Evolutionary conservation across 164 flowering plant species (phyloP).

Genomic region (Aristolochia californica): DNA sequence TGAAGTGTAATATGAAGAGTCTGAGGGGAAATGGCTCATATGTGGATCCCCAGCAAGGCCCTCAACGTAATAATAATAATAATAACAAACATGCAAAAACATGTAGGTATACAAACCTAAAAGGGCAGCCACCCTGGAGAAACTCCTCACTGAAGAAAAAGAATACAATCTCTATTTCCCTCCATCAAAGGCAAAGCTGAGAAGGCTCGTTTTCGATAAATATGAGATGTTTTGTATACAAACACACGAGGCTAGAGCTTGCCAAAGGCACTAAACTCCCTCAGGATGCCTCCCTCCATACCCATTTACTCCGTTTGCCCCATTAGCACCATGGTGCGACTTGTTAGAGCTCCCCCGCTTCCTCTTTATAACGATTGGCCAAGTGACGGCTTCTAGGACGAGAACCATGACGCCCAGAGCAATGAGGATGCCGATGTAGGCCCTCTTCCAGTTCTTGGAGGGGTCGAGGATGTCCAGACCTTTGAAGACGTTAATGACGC

Average conservation of each 20-base stretch:
- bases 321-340: conserved; percentile 18
- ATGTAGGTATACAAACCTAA: too few relatives aligned
- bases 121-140: too few relatives aligned
- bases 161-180: too few relatives aligned
- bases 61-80: too few relatives aligned
- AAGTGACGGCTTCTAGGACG: conserved; percentile 34
- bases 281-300: conserved; percentile 4
- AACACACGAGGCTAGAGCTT: too few relatives aligned
- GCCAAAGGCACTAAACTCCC: conserved; percentile 5
- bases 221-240: too few relatives aligned
- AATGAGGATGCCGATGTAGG: conserved; percentile 31
- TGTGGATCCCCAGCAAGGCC: too few relatives aligned
- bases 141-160: too few relatives aligned
- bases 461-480: conserved; percentile 50
- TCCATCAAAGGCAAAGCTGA: neutral
- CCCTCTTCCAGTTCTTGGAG: conserved; percentile 44
- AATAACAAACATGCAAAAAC: too few relatives aligned
- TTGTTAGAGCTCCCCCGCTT: conserved; percentile 20
- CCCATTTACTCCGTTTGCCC: conserved; percentile 16
- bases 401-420: conserved; percentile 19
- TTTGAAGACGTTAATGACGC: conserved; percentile 48
- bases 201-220: too few relatives aligned
- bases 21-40: too few relatives aligned
- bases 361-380: conserved; percentile 39
- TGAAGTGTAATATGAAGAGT: too few relatives aligned